Base-by-base conservation (phyloP, 345 rosid species). In the Aethionema arabicum region DNA sequence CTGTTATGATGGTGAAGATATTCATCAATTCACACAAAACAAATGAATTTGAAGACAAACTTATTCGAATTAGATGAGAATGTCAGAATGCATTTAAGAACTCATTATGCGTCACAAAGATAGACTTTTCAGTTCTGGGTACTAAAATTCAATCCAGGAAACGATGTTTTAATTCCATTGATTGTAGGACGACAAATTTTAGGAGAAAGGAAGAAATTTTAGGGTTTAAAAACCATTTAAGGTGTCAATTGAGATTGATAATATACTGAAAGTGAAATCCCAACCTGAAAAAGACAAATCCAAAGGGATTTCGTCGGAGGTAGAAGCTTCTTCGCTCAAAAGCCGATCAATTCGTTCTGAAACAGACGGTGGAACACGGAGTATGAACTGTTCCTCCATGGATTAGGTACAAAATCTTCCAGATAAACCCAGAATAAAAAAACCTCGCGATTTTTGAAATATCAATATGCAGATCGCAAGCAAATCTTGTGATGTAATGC, bases 331-430 rank as follows among this genome's bases (percentile, higher is more conserved):
- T 40, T 82, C 91, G 36, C 81, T 83, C 73, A 93, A 77, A 36
- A 87, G 90, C 3, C 74, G 76, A 63, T 90, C 88, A 67, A 93
- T 76, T 52, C 78, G 77, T 79, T 87, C 97, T 1, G 95, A 90
- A 62, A 88, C 78, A 31, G 97, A 86, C 43, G 89, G 89, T 8
- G 99, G 95, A 72, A 95, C 95, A 76, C 97, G 82, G 55, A 95
- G 86, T 68, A 95, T 78, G 74, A 95, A 88, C 59, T 88, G 97
- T 61, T 95, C 99, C 74, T 95, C 99, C 99, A 90, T 86, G 50
- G 33, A 3, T 56, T 32, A 2, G 31, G 12, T 56, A 15, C 27
- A n/a, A 21, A 30, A 8, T 32, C 59, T 52, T 52, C 40, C 4
- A 42, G 56, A 31, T n/a, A 6, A 48, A 61, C 5, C 47, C 11